A percentile compares a stretch with the other conserved stretches of the same genome.
Conservation (phyloP, 345 rosid species). For the Moricandia arvensis region DNA sequence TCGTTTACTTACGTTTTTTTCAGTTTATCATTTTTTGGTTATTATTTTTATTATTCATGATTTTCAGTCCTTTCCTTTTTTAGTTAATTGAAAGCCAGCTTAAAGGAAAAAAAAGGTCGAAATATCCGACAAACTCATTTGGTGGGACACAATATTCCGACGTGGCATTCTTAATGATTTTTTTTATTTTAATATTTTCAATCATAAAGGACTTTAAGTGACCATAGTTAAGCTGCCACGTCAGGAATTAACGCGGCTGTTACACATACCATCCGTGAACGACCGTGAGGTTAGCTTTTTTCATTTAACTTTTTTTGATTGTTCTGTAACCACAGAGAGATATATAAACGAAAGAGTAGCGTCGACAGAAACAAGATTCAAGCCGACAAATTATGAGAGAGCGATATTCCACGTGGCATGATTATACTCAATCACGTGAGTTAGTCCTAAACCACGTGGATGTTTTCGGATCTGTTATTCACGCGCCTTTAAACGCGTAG, state of each 20-base stretch:
- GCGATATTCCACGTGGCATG: conserved; percentile 1
- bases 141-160: conserved; percentile 37
- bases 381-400: conserved; percentile 35
- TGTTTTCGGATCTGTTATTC: background rate
- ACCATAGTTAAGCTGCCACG: conserved; percentile 32
- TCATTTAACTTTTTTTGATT: background rate
- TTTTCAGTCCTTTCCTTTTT: too few relatives aligned
- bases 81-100: too few relatives aligned
- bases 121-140: conserved; percentile 16
- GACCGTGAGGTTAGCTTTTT: conserved; percentile 4
- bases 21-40: too few relatives aligned
- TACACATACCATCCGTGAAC: background rate
- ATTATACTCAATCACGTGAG: conserved; percentile 19
- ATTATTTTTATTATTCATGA: too few relatives aligned
- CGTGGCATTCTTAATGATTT: conserved; percentile 47
- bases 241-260: background rate
- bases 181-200: background rate
- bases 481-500: conserved; percentile 39
- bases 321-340: background rate
- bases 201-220: background rate
- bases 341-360: conserved; percentile 3
- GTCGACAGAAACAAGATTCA: conserved; percentile 46
- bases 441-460: background rate
- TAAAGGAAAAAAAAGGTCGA: too few relatives aligned
- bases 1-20: too few relatives aligned